Percentiles rank a stretch among this genome's conserved stretches.
Conservation (phyloP, 2,329 filamentous ascomycete species). For the Colletotrichum graminicola region DNA sequence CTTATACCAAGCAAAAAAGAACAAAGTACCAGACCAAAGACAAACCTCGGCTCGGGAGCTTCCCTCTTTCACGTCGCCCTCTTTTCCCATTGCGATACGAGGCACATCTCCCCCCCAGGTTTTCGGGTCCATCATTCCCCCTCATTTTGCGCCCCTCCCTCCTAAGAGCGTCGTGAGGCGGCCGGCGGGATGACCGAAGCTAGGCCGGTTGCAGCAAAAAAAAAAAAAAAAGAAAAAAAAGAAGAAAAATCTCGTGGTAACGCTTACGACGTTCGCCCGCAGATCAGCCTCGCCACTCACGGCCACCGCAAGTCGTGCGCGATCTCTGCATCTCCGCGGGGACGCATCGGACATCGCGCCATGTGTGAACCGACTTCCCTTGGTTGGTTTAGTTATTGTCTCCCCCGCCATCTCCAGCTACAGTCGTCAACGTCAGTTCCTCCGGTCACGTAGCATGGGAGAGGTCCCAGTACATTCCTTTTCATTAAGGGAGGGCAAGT, state of each 20-base stretch:
- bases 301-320: background rate
- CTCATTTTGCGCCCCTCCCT: background rate
- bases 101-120: background rate
- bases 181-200: conserved; percentile 3
- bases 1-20: background rate
- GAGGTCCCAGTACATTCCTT: background rate
- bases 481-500: background rate
- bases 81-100: conserved; percentile 8
- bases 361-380: conserved; percentile 9
- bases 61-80: background rate
- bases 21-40: no score
- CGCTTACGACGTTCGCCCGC: background rate
- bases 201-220: background rate
- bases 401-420: no score
- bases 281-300: conserved; percentile 10
- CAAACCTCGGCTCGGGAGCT: background rate
- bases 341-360: background rate
- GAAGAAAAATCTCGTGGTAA: no score
- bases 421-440: background rate
- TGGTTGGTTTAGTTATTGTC: background rate
- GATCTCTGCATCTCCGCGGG: conserved; percentile 17
- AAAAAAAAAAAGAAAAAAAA: background rate
- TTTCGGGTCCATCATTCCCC: background rate
- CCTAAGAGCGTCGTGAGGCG: background rate
- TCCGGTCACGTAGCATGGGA: background rate